Conservation (phyloP, 2,329 filamentous ascomycete genomes). For the Sarocladium oryzae region DNA sequence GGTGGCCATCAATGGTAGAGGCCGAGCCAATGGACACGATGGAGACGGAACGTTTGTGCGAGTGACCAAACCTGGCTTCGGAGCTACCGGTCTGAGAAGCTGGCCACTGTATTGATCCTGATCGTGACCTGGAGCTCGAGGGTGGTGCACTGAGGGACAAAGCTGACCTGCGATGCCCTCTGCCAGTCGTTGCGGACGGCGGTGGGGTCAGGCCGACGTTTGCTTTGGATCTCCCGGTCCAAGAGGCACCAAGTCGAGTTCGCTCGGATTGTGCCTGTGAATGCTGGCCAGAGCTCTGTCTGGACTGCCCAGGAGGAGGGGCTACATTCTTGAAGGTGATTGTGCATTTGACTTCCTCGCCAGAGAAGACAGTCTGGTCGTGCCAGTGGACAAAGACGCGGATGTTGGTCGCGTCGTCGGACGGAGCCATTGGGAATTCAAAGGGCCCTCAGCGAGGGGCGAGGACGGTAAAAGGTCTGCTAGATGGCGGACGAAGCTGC, state of each 20-base stretch:
- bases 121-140: constrained; percentile 35
- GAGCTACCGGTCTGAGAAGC: constrained; percentile 24
- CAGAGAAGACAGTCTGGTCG: constrained; percentile 89
- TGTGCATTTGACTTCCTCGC: constrained; percentile 90
- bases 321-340: constrained; percentile 93
- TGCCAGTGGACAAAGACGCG: constrained; percentile 95
- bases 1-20: constrained; percentile 40
- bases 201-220: constrained; percentile 38
- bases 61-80: constrained; percentile 38
- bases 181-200: constrained; percentile 30
- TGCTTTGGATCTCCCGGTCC: constrained; percentile 35
- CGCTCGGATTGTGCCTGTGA: constrained; percentile 23
- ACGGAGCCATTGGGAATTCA: constrained; percentile 33
- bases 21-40: constrained; percentile 70
- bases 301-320: constrained; percentile 31
- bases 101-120: constrained; percentile 43
- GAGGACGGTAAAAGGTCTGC: not conserved
- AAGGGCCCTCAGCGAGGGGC: constrained; percentile 22
- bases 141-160: constrained; percentile 56
- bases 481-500: not conserved
- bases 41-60: constrained; percentile 70
- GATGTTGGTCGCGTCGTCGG: constrained; percentile 60
- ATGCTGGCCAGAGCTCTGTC: constrained; percentile 16
- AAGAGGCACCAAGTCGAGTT: constrained; percentile 35
- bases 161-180: constrained; percentile 58